These are phyloP conservation scores for Gonapodya prolifera DNA, from an alignment of 192 early-diverging fungal genomes.

Conservation along the genomic window DNA sequence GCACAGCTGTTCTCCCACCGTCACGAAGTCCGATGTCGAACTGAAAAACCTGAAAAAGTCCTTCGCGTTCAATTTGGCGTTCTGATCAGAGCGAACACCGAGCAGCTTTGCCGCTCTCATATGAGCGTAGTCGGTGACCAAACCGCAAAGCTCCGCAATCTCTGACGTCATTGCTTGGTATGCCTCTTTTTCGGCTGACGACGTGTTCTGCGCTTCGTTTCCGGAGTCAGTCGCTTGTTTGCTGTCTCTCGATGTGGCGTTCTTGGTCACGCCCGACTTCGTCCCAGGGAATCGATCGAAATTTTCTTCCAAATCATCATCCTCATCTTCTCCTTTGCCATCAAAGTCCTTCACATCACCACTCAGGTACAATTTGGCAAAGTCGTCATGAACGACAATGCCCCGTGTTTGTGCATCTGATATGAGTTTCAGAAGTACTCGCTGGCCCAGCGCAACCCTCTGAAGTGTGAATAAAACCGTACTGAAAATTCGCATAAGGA, in stretches of 20 bases:
- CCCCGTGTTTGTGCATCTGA: constrained; percentile 39
- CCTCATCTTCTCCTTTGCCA: constrained; percentile 15
- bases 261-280: background rate
- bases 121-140: constrained; percentile 75
- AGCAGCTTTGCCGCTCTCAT: constrained; percentile 78
- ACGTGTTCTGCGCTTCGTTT: constrained; percentile 2
- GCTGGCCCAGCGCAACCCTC: constrained; percentile 56
- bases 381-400: constrained; percentile 14
- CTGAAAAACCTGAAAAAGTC: constrained; percentile 78
- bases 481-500: constrained; percentile 62
- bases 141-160: background rate
- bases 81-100: constrained; percentile 77
- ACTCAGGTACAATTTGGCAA: background rate
- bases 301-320: constrained; percentile 21
- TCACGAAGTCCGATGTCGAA: constrained; percentile 72
- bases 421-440: constrained; percentile 49
- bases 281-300: background rate
- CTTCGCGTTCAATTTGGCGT: constrained; percentile 67
- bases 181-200: constrained; percentile 5
- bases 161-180: background rate
- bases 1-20: constrained; percentile 60
- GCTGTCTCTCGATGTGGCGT: background rate
- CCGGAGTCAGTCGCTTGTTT: background rate
- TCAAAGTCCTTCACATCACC: constrained; percentile 19
- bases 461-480: constrained; percentile 61